These are phyloP conservation scores for Fusarium haematococcum DNA, from an alignment of 2,329 filamentous ascomycete genomes.

Conservation along the genomic window DNA sequence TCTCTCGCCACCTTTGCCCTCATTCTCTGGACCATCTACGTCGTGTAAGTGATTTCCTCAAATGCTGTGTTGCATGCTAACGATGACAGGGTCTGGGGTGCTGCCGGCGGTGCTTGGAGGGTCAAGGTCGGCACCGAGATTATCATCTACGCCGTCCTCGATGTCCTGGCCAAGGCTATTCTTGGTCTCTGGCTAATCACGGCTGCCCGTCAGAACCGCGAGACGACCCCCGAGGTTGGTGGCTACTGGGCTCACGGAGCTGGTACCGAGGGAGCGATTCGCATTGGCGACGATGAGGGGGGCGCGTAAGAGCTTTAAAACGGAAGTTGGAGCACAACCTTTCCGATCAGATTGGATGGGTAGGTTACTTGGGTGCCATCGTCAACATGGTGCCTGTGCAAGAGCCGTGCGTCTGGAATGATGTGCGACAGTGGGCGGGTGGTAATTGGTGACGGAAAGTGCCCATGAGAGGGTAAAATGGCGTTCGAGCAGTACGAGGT, in stretches of 20 bases:
- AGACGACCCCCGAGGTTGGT: conserved; percentile 52
- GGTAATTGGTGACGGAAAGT: not conserved
- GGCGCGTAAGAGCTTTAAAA: conserved; percentile 30
- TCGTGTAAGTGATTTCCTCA: conserved; percentile 40
- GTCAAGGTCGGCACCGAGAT: conserved; percentile 46
- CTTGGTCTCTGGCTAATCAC: conserved; percentile 49
- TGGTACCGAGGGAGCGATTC: conserved; percentile 51
- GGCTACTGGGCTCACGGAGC: conserved; percentile 55
- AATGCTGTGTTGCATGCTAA: not conserved
- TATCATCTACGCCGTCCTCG: conserved; percentile 47
- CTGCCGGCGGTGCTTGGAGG: conserved; percentile 42
- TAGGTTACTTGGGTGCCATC: not conserved
- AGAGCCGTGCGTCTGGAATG: not conserved
- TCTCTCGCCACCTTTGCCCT: conserved; percentile 38
- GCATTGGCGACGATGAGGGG: conserved; percentile 55
- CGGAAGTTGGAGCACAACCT: not conserved
- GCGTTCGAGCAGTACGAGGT: not conserved
- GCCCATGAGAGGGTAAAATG: not conserved
- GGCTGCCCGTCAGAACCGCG: conserved; percentile 51
- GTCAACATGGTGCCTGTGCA: not conserved
- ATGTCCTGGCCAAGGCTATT: conserved; percentile 47
- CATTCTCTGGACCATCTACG: conserved; percentile 44
- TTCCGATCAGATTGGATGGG: not conserved
- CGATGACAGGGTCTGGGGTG: conserved; percentile 42
- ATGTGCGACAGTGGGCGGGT: not conserved